Evolutionary conservation across 768 basidiomycete species (phyloP).

Genomic region (Xanthoconium purpureum): DNA sequence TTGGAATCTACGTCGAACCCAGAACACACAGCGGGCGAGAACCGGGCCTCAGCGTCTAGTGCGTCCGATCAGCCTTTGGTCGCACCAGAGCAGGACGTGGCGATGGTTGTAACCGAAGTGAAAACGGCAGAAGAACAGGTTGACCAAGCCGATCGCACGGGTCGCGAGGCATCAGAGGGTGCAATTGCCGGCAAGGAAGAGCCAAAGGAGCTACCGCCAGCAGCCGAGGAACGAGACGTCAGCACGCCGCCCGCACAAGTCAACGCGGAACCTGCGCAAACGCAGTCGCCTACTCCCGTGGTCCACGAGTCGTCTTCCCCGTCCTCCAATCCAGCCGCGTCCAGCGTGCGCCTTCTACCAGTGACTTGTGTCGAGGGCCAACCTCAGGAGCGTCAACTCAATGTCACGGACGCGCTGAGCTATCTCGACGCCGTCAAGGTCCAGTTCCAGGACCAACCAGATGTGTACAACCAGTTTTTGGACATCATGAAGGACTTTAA

Average conservation of each 20-base stretch:
- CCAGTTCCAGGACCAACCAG: slow-evolving; percentile 55
- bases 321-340: not conserved
- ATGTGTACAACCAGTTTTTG: slow-evolving; percentile 61
- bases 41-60: slow-evolving; percentile 1
- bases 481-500: slow-evolving; percentile 79
- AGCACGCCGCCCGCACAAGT: slow-evolving; percentile 21
- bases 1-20: slow-evolving; percentile 2
- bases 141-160: slow-evolving; percentile 8
- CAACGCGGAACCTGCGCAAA: slow-evolving; percentile 7
- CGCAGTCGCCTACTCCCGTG: slow-evolving; percentile 14
- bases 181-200: slow-evolving; percentile 1
- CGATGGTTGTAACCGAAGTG: slow-evolving; percentile 22
- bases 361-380: slow-evolving; percentile 28
- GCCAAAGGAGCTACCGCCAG: slow-evolving; percentile 3
- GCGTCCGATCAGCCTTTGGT: slow-evolving; percentile 25
- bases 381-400: slow-evolving; percentile 44
- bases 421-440: slow-evolving; percentile 65
- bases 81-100: slow-evolving; percentile 21
- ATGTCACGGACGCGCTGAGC: slow-evolving; percentile 59
- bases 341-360: slow-evolving; percentile 16
- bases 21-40: slow-evolving; percentile 9
- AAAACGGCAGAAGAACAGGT: slow-evolving; percentile 14
- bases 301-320: slow-evolving; percentile 7
- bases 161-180: not conserved
- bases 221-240: slow-evolving; percentile 23